Conservation (phyloP, 1,139 yeast species). For the Taphrina confusa region DNA sequence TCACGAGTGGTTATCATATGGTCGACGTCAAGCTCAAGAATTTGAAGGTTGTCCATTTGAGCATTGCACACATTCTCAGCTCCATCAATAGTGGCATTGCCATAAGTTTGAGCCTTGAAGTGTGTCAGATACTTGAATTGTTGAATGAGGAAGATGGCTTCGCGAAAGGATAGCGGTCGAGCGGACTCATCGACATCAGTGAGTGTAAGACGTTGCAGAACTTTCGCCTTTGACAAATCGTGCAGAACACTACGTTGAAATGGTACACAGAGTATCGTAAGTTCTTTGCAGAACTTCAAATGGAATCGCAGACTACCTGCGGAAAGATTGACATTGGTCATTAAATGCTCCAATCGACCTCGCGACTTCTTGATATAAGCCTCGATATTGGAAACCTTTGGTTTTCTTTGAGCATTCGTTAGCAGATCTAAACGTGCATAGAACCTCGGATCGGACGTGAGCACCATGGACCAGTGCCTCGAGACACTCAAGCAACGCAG, state of each 20-base stretch:
- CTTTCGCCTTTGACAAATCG: background rate
- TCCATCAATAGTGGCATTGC: background rate
- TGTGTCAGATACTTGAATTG: background rate
- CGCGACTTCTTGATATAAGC: background rate
- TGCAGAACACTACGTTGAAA: background rate
- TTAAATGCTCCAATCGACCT: background rate
- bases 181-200: background rate
- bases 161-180: background rate
- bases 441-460: conserved; percentile 2
- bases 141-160: background rate
- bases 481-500: background rate
- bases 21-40: background rate
- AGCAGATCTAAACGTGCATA: conserved; percentile 4
- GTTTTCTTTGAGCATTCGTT: background rate
- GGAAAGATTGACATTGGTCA: background rate
- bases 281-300: background rate
- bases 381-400: background rate
- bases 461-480: background rate
- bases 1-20: background rate
- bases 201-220: background rate
- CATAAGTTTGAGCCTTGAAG: background rate
- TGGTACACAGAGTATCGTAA: background rate
- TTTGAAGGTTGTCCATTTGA: background rate
- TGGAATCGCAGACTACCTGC: background rate
- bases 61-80: background rate